Evolutionary conservation across 345 rosid genomes (phyloP).

Genomic region (Hibiscus tridactylites): DNA sequence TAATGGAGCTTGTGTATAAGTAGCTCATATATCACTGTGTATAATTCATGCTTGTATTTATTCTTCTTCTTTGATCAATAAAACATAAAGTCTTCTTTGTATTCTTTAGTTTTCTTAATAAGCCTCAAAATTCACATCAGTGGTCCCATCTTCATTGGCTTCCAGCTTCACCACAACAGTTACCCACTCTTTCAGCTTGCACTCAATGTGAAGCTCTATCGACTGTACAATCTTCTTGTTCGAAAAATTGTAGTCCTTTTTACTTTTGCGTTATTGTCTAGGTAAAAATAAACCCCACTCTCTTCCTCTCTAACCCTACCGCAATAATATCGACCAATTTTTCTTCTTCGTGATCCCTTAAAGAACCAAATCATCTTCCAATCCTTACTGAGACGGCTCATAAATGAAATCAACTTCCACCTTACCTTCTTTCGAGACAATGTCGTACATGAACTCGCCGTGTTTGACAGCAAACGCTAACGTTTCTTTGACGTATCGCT

Average conservation of each 20-base stretch:
- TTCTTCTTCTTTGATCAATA: too few species aligned
- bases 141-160: constrained; percentile 76
- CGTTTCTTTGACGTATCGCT: constrained; percentile 59
- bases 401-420: constrained; percentile 84
- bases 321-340: constrained; percentile 72
- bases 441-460: constrained; percentile 89
- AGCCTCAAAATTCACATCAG: constrained; percentile 90
- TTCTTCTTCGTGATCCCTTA: constrained; percentile 66
- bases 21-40: too few species aligned
- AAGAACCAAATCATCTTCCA: constrained; percentile 47
- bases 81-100: too few species aligned
- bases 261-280: constrained; percentile 61
- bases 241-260: constrained; percentile 72
- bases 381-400: constrained; percentile 86
- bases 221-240: constrained; percentile 70
- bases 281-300: constrained; percentile 75
- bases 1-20: too few species aligned
- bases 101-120: too few species aligned
- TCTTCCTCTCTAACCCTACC: constrained; percentile 71
- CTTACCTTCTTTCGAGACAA: constrained; percentile 57
- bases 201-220: constrained; percentile 63
- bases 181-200: constrained; percentile 84
- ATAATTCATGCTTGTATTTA: too few species aligned
- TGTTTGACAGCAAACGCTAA: constrained; percentile 77
- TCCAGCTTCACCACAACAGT: constrained; percentile 82